Evolutionary conservation across 352 stramenopile species (phyloP).

Genomic region (Pythium chondricola): DNA sequence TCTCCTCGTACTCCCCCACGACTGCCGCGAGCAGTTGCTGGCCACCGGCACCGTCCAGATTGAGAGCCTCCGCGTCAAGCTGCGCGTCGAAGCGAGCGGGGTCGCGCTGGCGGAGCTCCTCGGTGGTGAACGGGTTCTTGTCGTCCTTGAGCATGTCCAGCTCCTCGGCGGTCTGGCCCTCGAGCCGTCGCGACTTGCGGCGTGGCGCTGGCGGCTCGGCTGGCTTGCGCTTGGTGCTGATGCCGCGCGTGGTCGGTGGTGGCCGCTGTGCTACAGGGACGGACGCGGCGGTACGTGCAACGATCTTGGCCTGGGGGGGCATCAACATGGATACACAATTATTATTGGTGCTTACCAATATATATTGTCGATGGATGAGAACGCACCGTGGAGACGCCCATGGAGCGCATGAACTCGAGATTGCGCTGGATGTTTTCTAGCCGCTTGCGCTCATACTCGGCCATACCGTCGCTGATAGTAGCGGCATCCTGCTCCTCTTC

Average conservation of each 20-base stretch:
- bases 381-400: conserved; percentile 66
- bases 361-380: neutral
- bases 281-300: conserved; percentile 36
- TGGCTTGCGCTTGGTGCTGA: conserved; percentile 24
- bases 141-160: conserved; percentile 21
- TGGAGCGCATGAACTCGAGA: conserved; percentile 75
- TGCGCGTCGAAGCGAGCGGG: conserved; percentile 17
- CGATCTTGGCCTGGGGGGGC: conserved; percentile 45
- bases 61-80: conserved; percentile 27
- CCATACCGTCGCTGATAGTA: conserved; percentile 20
- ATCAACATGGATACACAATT: neutral
- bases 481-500: conserved; percentile 1
- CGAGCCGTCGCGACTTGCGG: conserved; percentile 59
- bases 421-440: conserved; percentile 83
- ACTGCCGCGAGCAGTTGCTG: conserved; percentile 40
- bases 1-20: conserved; percentile 24
- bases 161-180: conserved; percentile 52
- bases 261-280: neutral
- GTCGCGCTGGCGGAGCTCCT: neutral
- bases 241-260: neutral
- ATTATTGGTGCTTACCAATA: no score
- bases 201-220: conserved; percentile 18
- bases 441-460: conserved; percentile 78
- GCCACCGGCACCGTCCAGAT: conserved; percentile 24
- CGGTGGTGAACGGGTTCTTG: neutral